phyloP scores from a whole-genome alignment of 441 rosid species.

The Pelargonium exstipulatum region DNA sequence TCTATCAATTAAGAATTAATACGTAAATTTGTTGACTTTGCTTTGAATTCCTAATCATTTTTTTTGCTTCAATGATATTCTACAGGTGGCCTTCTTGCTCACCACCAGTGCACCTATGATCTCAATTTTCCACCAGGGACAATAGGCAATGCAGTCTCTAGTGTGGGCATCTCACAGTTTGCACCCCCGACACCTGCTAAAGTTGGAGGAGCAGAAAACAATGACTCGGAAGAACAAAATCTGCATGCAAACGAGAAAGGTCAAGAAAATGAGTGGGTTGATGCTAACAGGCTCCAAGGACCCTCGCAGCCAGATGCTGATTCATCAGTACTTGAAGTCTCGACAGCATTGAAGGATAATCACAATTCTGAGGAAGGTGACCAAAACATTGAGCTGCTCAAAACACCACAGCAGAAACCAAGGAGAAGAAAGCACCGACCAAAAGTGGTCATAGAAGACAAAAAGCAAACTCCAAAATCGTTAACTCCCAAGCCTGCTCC shows the following conservation, averaged over 20 bases:
- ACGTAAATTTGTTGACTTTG: constrained; percentile 7
- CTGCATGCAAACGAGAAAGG: constrained; percentile 19
- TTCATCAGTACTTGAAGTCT: constrained; percentile 25
- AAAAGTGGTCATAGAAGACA: constrained; percentile 24
- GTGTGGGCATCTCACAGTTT: constrained; percentile 23
- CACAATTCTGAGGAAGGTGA: constrained; percentile 28
- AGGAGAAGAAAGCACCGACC: constrained; percentile 29
- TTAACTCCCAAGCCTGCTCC: constrained; percentile 16
- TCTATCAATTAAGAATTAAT: neutral
- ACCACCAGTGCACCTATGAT: constrained; percentile 26
- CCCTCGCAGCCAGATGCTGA: constrained; percentile 23
- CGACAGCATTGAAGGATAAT: constrained; percentile 28
- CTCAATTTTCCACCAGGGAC: constrained; percentile 29
- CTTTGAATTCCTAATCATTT: constrained; percentile 12
- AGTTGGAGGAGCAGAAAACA: constrained; percentile 22
- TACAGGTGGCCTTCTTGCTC: constrained; percentile 31
- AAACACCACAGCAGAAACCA: constrained; percentile 24
- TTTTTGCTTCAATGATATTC: constrained; percentile 13
- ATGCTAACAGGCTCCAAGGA: constrained; percentile 18
- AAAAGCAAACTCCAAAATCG: constrained; percentile 13
- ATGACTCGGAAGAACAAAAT: constrained; percentile 22
- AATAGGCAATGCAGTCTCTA: constrained; percentile 25
- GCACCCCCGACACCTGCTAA: constrained; percentile 57
- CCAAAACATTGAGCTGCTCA: constrained; percentile 19
- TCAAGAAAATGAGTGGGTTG: constrained; percentile 21